These are phyloP conservation scores for Penicillium sp. DNA, from an alignment of 2,329 filamentous ascomycete species.

Conservation along the genomic window DNA sequence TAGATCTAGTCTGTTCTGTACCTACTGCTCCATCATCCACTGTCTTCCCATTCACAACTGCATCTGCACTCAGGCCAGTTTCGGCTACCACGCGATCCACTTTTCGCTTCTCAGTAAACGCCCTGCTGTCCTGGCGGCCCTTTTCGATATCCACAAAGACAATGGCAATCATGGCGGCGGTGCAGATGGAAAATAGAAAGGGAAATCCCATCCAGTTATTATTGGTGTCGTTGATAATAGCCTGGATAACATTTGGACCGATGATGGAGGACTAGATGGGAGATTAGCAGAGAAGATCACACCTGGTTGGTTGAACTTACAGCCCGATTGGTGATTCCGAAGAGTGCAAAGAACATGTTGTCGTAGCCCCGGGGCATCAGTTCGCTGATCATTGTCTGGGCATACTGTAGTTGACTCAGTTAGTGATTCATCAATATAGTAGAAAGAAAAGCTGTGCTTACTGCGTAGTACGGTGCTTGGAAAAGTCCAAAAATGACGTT, in stretches of 20 bases:
- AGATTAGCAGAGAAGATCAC: background rate
- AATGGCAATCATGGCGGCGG: constrained; percentile 37
- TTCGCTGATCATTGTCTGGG: constrained; percentile 45
- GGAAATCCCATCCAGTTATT: constrained; percentile 46
- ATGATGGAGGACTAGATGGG: constrained; percentile 40
- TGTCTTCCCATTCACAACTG: constrained; percentile 11
- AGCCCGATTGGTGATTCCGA: constrained; percentile 44
- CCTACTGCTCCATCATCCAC: background rate
- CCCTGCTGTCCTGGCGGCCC: constrained; percentile 37
- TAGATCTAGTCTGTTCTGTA: background rate
- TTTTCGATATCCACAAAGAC: constrained; percentile 42
- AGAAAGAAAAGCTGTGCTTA: constrained; percentile 10
- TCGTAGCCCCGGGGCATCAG: constrained; percentile 43
- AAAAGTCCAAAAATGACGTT: constrained; percentile 43
- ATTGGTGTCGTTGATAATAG: constrained; percentile 41
- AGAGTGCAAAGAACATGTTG: constrained; percentile 45
- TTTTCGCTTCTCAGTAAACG: constrained; percentile 36
- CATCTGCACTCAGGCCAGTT: constrained; percentile 19
- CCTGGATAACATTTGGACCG: constrained; percentile 43
- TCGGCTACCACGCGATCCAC: constrained; percentile 27
- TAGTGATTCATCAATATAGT: background rate
- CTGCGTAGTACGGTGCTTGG: constrained; percentile 43
- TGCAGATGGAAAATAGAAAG: constrained; percentile 40
- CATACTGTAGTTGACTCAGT: constrained; percentile 26
- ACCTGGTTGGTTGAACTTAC: constrained; percentile 24